Evolutionary conservation across 2,329 filamentous ascomycete species (phyloP), one percentile per base, ranked within the genome.

Genomic region (Tolypocladium ophioglossoides): DNA sequence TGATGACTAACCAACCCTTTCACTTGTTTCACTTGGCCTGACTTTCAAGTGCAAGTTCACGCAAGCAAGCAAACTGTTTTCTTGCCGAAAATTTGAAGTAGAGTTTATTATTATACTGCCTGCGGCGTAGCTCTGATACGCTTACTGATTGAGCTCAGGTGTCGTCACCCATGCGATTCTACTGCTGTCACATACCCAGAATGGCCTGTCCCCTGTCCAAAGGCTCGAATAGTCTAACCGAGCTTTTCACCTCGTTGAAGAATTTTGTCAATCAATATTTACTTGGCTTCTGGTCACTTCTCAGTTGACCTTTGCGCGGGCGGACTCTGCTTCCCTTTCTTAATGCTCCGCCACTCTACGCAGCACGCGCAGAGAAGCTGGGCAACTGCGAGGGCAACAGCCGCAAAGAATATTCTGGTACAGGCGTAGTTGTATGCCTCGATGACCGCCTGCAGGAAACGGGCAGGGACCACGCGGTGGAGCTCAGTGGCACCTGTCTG

Each of bases 271-370:
- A 48, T 20, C 2, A 7, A 5, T 8, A n/a, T 4, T 48, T 20
- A 48, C 18, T 34, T 20, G 44, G 27, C 30, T 20, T 32, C 44
- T 10, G 44, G 18, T 20, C 3, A 10, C 27, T 32, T 48, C 18
- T 34, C 27, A 20, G 44, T 9, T 27, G 44, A 24, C 4, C 34
- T 14, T 39, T 51, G 35, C 8, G 12, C 48, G 34, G 52, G 52
- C 10, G 53, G 47, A 4, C 52, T 54, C 35, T 52, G 56, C 56
- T 63, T 61, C 5, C 32, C 53, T 62, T 79, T 81, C 73, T 87
- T 87, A 62, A 88, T 82, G 58, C 73, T 83, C 65, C 74, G 82
- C 85, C 85, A 89, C 66, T 87, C 78, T 59, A 89, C 77, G 24
- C 76, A 76, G 2, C 79, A 62, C 0, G 80, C 76, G 9, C 78